These are phyloP conservation scores for Tagetes erecta DNA, from an alignment of 129 eudicot species.

Conservation along the genomic window DNA sequence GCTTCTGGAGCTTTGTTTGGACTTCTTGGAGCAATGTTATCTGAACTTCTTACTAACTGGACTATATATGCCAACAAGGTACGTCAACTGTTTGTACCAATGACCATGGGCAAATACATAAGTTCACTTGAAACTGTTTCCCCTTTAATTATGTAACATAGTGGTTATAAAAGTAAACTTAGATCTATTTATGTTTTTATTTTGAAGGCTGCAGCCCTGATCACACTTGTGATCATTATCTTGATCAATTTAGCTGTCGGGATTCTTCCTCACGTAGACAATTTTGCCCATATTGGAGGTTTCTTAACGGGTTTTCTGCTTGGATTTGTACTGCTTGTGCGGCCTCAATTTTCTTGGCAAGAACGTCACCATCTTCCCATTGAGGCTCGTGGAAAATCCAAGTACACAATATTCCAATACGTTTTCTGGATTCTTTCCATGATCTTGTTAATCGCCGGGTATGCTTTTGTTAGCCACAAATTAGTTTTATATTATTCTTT, in stretches of 20 bases:
- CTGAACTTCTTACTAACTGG: conserved; percentile 92
- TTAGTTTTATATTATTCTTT: background rate
- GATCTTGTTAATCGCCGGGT: conserved; percentile 65
- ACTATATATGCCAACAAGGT: conserved; percentile 94
- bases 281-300: conserved; percentile 90
- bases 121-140: background rate
- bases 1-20: conserved; percentile 99
- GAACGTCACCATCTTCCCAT: conserved; percentile 56
- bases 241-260: conserved; percentile 83
- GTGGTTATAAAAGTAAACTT: background rate
- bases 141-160: background rate
- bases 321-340: conserved; percentile 72
- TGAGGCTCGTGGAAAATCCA: conserved; percentile 57
- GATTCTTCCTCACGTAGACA: conserved; percentile 89
- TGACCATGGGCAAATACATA: background rate
- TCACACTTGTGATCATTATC: conserved; percentile 67
- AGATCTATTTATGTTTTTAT: background rate
- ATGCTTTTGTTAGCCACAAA: conserved; percentile 22
- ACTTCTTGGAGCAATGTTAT: conserved; percentile 96
- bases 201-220: conserved; percentile 71
- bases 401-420: conserved; percentile 60
- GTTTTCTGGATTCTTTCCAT: conserved; percentile 54
- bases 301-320: conserved; percentile 75
- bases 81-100: background rate
- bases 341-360: conserved; percentile 78